Evolutionary conservation across 768 basidiomycete genomes (phyloP), one percentile per base, ranked within the genome.

Genomic region (Kondoa subrosea): DNA sequence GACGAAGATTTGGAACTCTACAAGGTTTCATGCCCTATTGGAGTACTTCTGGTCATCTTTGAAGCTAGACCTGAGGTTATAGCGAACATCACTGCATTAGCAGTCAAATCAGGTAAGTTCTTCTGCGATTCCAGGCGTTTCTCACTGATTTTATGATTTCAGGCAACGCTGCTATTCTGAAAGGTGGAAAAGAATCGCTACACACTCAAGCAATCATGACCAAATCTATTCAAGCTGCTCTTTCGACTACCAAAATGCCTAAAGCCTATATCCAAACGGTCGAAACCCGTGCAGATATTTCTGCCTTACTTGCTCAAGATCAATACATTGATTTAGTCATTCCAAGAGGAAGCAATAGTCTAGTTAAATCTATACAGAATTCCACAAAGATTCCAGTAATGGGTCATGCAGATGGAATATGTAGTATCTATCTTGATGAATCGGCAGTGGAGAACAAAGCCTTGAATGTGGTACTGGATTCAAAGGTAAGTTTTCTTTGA

Each of bases 321-420:
- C 83, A 83, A 59, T 92, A 90, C 77, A 96, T 99, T 74, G 92
- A 97, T 77, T 81, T 99, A 26, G 92, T 97, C 65, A 96, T 97
- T 76, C 95, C 95, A 0, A 81, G 95, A 66, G 95, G 95, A 3
- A 91, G 92, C 74, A 93, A 93, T 72, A 83, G 82, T 70, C 84
- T 99, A 15, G 95, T 97, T 30, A 81, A 80, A 72, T 87, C 80
- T 76, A 95, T 99, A 68, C 90, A 97, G 76, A 87, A 87, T 67
- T 84, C 80, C 71, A 95, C 93, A 0, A 82, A 87, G 68, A 97
- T 99, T 69, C 87, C 95, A 1, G 95, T 99, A 57, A 96, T 99
- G 91, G 95, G 95, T 1, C 95, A 99, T 75, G 92, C 95, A 4
- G 95, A 99, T 77, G 95, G 95, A 1, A 79, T 97, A 8, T 99